Evolutionary conservation across 192 early-diverging fungal genomes (phyloP).

Genomic region (Coemansia asiatica): DNA sequence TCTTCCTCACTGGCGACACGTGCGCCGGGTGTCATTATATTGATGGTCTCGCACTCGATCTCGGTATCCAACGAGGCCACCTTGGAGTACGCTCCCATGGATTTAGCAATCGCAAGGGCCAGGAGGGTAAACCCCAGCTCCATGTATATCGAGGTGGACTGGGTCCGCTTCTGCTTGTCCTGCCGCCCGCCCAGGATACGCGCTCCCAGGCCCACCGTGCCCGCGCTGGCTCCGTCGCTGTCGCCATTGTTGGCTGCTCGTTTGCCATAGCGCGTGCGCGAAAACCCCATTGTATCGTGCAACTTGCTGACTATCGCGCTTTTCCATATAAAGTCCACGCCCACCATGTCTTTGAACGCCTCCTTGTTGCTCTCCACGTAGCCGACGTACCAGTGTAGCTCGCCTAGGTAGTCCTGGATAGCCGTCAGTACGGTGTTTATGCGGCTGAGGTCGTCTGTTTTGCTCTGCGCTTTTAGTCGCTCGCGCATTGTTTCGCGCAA

Average conservation of each 20-base stretch:
- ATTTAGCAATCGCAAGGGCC: conserved; percentile 47
- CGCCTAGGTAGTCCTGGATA: conserved; percentile 38
- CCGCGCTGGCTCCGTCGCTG: conserved; percentile 1
- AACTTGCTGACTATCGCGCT: conserved; percentile 45
- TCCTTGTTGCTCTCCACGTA: conserved; percentile 37
- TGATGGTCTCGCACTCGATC: conserved; percentile 49
- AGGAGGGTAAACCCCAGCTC: conserved; percentile 51
- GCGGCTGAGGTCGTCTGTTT: conserved; percentile 40
- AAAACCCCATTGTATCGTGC: conserved; percentile 26
- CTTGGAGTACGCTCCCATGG: conserved; percentile 50
- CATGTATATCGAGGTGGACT: conserved; percentile 46
- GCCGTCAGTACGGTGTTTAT: conserved; percentile 25
- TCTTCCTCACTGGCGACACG: conserved; percentile 26
- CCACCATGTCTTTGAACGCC: conserved; percentile 33
- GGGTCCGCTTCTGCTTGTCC: conserved; percentile 42
- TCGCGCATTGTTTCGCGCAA: conserved; percentile 53
- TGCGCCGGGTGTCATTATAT: conserved; percentile 43
- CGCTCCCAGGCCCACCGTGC: not conserved
- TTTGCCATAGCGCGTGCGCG: conserved; percentile 23
- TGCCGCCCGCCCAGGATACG: conserved; percentile 26
- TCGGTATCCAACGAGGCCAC: conserved; percentile 50
- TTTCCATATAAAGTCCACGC: conserved; percentile 54
- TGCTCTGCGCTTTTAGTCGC: conserved; percentile 42
- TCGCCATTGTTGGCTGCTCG: conserved; percentile 27
- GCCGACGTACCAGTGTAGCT: conserved; percentile 48